Percentiles rank a stretch among this genome's conserved stretches.
Evolutionary conservation across 2,329 filamentous ascomycete genomes (phyloP).

Genomic region (Verruconis gallopava): DNA sequence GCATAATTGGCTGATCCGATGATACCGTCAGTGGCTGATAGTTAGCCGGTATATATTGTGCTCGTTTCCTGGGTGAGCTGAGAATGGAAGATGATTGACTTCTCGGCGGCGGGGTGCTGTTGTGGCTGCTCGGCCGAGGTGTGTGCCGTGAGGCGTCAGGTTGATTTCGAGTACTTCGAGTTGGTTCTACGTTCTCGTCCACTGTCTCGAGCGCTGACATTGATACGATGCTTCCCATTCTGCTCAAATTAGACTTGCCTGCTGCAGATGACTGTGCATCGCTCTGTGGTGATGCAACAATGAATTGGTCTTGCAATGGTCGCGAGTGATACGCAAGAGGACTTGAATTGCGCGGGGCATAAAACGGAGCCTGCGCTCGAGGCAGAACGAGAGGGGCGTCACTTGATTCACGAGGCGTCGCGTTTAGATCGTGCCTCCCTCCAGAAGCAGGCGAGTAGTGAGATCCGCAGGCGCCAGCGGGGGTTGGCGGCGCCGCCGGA

Average conservation of each 20-base stretch:
- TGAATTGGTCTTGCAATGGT: background rate
- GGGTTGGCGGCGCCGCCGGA: constrained; percentile 13
- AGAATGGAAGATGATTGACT: constrained; percentile 22
- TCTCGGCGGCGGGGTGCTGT: constrained; percentile 11
- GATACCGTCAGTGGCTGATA: constrained; percentile 1
- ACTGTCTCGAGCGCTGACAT: constrained; percentile 7
- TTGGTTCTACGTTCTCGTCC: constrained; percentile 5
- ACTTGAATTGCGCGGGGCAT: constrained; percentile 52
- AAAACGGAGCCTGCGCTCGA: constrained; percentile 29
- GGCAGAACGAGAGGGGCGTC: too few relatives aligned
- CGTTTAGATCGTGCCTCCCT: too few relatives aligned
- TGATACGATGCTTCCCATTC: background rate
- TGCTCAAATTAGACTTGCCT: background rate
- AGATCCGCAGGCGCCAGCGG: constrained; percentile 19
- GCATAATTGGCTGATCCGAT: constrained; percentile 15
- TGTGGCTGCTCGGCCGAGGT: background rate
- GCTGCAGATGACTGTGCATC: background rate
- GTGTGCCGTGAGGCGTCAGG: background rate
- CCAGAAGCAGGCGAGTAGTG: constrained; percentile 12
- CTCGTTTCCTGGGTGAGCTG: constrained; percentile 27
- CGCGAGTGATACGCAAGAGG: constrained; percentile 42
- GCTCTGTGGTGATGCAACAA: background rate
- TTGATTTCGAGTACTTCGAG: background rate
- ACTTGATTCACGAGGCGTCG: too few relatives aligned
- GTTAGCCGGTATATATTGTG: constrained; percentile 5